Base-by-base conservation (phyloP, 768 basidiomycete species). In the Boletus reticulatus region DNA sequence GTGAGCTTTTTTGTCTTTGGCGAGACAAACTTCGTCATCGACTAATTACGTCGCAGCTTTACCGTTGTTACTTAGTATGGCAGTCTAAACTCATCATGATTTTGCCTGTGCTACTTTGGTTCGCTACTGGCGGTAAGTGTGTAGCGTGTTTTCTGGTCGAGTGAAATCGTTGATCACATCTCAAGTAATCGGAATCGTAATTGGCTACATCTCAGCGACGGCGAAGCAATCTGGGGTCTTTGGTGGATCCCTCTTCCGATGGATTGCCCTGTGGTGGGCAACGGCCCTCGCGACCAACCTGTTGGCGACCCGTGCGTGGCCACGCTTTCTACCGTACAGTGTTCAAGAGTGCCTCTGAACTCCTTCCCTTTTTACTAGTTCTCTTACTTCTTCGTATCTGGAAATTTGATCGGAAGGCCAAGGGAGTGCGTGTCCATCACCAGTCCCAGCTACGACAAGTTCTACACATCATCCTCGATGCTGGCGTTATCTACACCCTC, bases 1-100 rank as follows among this genome's bases (percentile, higher is more conserved):
- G 68, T 68, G 16, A 13, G 65, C 34, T 22, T 10, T 22, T 10
- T 14, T 17, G 17, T 12, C 11, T 45, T 43, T 39, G 29, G 48
- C 16, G 17, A 9, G 1, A 4, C 27, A 6, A 31, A 38, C 20
- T 36, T 36, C 14, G 13, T 6, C 32, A 16, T 17, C 2, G 12
- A 5, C 3, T 48, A 9, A 27, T 54, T 8, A n/a, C n/a, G 34
- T 36, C 31, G 4, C 19, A 52, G 51, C 24, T 52, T 24, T 52
- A 52, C 19, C 51, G 51, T 3, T 52, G 50, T 52, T 37, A 52
- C 12, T 8, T 34, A 4, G 50, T 52, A 36, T 52, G 50, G 50
- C 42, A 43, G 9, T 52, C 22, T 12, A 46, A n/a, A 32, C n/a
- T 32, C 2, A 29, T 46, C 45, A 32, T 32, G 45, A 19, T 46